phyloP scores from a whole-genome alignment of 2,329 filamentous ascomycete species.

The Penicillium sp. region DNA sequence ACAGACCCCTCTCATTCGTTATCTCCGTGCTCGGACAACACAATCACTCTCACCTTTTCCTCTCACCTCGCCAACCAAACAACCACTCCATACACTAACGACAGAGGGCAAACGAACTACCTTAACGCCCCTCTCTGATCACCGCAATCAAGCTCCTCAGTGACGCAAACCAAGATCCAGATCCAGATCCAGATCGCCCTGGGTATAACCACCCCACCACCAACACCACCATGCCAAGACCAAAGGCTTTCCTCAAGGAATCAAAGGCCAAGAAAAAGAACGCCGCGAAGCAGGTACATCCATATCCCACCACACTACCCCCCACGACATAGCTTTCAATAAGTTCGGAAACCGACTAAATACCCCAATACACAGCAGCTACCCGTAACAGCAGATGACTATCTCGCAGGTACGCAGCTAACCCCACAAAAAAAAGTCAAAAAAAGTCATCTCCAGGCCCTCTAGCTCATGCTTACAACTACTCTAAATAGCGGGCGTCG shows the following conservation, averaged over 20 bases:
- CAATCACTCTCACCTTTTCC: neutral
- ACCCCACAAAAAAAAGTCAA: neutral
- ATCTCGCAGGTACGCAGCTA: conserved; percentile 60
- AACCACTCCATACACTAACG: neutral
- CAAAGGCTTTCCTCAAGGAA: conserved; percentile 48
- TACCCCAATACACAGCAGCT: conserved; percentile 45
- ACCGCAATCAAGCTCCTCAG: neutral
- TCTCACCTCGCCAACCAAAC: neutral
- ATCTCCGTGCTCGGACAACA: neutral
- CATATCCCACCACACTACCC: neutral
- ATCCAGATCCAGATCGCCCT: neutral
- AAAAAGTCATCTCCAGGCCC: no score
- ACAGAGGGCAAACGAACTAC: neutral
- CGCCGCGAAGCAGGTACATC: conserved; percentile 47
- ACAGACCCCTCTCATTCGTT: neutral
- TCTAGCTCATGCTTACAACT: conserved; percentile 8
- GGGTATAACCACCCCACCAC: neutral
- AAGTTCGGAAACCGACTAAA: neutral
- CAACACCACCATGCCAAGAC: conserved; percentile 46
- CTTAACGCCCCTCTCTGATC: neutral
- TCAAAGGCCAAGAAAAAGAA: conserved; percentile 52
- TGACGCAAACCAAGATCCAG: neutral
- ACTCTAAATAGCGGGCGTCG: conserved; percentile 62
- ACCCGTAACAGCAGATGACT: conserved; percentile 70
- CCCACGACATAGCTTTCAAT: no score